Percentiles rank a stretch among this genome's conserved stretches.
Conservation (phyloP, 495 filamentous ascomycete species). For the Aspergillus hancockii region DNA sequence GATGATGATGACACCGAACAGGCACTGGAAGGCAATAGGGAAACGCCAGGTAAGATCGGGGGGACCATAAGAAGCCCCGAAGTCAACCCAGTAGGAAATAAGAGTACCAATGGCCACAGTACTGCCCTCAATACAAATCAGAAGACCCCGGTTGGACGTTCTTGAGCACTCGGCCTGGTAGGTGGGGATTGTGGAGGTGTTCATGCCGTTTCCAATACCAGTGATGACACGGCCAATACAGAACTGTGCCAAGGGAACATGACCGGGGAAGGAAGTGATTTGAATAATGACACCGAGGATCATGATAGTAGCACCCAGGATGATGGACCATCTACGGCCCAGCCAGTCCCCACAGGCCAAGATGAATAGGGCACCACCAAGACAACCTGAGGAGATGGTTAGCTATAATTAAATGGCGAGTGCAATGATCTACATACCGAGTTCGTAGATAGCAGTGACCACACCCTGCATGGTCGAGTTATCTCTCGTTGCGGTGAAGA, state of each 20-base stretch:
- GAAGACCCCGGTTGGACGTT: slow-evolving; percentile 73
- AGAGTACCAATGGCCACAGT: slow-evolving; percentile 73
- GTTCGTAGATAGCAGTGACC: slow-evolving; percentile 81
- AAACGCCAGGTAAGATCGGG: slow-evolving; percentile 71
- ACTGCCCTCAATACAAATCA: slow-evolving; percentile 83
- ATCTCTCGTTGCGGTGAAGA: slow-evolving; percentile 67
- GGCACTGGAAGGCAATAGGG: slow-evolving; percentile 81
- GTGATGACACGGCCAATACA: slow-evolving; percentile 74
- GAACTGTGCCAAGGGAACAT: slow-evolving; percentile 62
- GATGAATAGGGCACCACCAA: slow-evolving; percentile 72
- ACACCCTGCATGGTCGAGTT: slow-evolving; percentile 75
- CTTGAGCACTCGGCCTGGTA: slow-evolving; percentile 79
- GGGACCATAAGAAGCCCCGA: slow-evolving; percentile 70
- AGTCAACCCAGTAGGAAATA: slow-evolving; percentile 87
- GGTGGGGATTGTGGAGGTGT: slow-evolving; percentile 75
- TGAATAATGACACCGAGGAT: slow-evolving; percentile 78
- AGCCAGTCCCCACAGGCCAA: slow-evolving; percentile 68
- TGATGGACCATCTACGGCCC: slow-evolving; percentile 66
- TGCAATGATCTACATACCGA: slow-evolving; percentile 37
- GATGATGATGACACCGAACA: slow-evolving; percentile 69
- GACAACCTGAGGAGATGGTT: slow-evolving; percentile 41
- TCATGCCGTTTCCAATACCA: slow-evolving; percentile 77
- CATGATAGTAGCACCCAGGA: slow-evolving; percentile 68
- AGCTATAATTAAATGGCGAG: neutral
- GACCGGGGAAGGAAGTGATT: slow-evolving; percentile 52